Evolutionary conservation across 1,284 basidiomycete genomes (phyloP).

Genomic region (Sphaerobolus stellatus): DNA sequence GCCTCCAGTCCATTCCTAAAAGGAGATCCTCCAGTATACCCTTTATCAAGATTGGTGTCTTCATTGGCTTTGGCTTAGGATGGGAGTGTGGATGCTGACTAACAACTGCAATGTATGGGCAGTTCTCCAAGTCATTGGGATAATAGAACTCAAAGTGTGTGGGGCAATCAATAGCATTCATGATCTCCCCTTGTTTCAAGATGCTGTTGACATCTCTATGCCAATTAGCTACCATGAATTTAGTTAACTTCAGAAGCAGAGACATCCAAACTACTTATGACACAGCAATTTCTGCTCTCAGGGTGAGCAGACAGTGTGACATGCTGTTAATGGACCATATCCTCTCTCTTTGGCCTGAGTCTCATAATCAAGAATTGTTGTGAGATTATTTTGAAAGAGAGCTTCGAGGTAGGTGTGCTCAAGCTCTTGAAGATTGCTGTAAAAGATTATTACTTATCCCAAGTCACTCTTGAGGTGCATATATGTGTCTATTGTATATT

Average conservation of each 20-base stretch:
- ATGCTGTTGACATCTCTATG: slow-evolving; percentile 16
- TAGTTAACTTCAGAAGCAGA: background rate
- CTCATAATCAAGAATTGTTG: slow-evolving; percentile 3
- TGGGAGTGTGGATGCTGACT: slow-evolving; percentile 21
- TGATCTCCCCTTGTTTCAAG: slow-evolving; percentile 15
- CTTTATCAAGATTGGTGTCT: slow-evolving; percentile 11
- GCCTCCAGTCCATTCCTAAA: slow-evolving; percentile 19
- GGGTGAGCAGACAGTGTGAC: slow-evolving; percentile 17
- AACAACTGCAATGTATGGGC: slow-evolving; percentile 20
- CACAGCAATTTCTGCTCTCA: slow-evolving; percentile 20
- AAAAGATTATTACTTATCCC: too few species aligned
- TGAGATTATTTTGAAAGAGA: slow-evolving; percentile 13
- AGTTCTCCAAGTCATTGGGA: slow-evolving; percentile 19
- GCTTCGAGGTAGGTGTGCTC: slow-evolving; percentile 22
- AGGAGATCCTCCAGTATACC: slow-evolving; percentile 12
- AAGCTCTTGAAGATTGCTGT: slow-evolving; percentile 24
- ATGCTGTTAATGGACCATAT: slow-evolving; percentile 23
- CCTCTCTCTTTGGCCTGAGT: slow-evolving; percentile 11
- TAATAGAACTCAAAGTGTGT: slow-evolving; percentile 22
- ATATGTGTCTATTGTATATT: too few species aligned
- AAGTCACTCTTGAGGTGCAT: too few species aligned
- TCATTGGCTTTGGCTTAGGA: slow-evolving; percentile 13
- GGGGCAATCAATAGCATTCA: slow-evolving; percentile 10
- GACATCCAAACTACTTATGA: slow-evolving; percentile 11
- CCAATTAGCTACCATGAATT: slow-evolving; percentile 21